A percentile compares a stretch with the other conserved stretches of the same genome.
These are phyloP conservation scores for Spinacia oleracea DNA, from an alignment of 179 eudicot genomes.

Conservation along the genomic window DNA sequence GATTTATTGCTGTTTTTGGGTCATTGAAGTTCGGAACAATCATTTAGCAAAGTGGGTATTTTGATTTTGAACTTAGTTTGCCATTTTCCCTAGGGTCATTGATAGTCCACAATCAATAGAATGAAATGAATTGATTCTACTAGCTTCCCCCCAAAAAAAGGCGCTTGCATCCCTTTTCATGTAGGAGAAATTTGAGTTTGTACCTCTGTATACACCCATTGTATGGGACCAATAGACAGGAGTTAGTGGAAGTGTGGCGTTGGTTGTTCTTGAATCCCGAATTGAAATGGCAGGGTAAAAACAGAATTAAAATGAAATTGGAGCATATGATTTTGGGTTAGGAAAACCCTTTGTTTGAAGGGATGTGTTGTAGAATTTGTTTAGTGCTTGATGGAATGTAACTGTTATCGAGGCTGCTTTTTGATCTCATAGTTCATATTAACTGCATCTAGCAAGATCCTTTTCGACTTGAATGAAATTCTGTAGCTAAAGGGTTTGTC, in stretches of 20 bases:
- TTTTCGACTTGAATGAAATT: not conserved
- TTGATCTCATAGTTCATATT: not conserved
- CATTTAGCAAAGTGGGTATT: constrained; percentile 1
- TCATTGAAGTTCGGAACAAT: not conserved
- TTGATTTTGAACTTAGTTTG: not conserved
- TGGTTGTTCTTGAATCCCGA: not conserved
- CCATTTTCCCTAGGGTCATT: not conserved
- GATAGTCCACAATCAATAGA: not conserved
- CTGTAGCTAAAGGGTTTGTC: not conserved
- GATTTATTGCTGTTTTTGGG: not conserved
- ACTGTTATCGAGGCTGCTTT: not conserved
- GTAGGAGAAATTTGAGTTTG: no score
- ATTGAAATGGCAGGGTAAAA: not conserved
- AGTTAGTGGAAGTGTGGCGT: not conserved
- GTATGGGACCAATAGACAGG: no score
- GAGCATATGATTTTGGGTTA: not conserved
- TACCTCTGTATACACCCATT: no score
- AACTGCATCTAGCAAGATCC: not conserved
- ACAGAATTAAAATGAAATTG: not conserved
- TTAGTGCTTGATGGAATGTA: not conserved
- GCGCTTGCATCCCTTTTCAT: no score
- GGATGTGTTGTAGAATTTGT: no score
- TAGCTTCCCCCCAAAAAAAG: not conserved
- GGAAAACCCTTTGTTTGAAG: not conserved
- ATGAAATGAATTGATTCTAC: not conserved